Conservation (phyloP, 108 stramenopile genomes). For the Pseudonitzschia pungens region DNA sequence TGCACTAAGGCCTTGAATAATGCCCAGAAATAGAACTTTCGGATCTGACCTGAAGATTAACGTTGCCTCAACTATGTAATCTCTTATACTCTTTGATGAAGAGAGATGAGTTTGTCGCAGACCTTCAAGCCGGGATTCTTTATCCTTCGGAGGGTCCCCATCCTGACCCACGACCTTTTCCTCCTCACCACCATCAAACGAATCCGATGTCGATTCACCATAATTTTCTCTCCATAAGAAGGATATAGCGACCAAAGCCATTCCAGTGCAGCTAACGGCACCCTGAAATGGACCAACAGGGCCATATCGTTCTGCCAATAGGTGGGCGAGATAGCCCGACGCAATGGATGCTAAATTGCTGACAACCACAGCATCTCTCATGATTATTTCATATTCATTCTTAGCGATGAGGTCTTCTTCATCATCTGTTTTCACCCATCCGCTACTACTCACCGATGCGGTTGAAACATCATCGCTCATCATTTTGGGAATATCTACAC, state of each 20-base stretch:
- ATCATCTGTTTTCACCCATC: not conserved
- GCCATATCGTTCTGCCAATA: conserved; percentile 50
- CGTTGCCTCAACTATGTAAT: conserved; percentile 23
- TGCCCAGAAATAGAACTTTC: conserved; percentile 41
- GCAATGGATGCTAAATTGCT: conserved; percentile 73
- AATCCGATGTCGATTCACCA: conserved; percentile 29
- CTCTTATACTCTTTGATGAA: conserved; percentile 10
- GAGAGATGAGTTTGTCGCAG: not conserved
- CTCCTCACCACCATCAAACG: not conserved
- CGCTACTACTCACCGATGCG: not conserved
- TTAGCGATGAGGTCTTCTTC: conserved; percentile 26
- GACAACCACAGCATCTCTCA: conserved; percentile 56
- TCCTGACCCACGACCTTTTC: not conserved
- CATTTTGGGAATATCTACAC: no score
- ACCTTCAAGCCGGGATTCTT: not conserved
- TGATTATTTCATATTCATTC: conserved; percentile 46
- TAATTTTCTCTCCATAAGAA: conserved; percentile 77
- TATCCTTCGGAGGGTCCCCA: not conserved
- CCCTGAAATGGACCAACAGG: conserved; percentile 77
- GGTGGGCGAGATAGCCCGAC: conserved; percentile 61
- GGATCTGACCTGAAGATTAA: conserved; percentile 28
- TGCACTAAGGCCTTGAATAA: conserved; percentile 59
- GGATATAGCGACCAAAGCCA: conserved; percentile 46
- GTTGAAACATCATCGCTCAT: conserved; percentile 2
- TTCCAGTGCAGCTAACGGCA: conserved; percentile 57